These are phyloP conservation scores for Stachybotrys chartarum DNA, from an alignment of 2,329 filamentous ascomycete species.

Conservation along the genomic window DNA sequence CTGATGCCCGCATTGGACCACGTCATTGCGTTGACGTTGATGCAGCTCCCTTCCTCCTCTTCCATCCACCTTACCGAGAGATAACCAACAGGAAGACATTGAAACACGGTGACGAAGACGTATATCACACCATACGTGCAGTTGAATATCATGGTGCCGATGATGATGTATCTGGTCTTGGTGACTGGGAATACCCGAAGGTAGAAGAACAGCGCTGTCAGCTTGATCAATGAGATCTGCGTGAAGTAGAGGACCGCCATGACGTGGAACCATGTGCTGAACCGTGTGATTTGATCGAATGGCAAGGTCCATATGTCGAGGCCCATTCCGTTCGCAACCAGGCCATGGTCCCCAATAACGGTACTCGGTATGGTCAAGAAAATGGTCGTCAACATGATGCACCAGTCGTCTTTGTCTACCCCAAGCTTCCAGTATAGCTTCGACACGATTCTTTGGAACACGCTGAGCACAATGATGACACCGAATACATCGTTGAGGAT, in stretches of 20 bases:
- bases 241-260: slow-evolving; percentile 31
- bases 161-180: slow-evolving; percentile 24
- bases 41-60: slow-evolving; percentile 31
- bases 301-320: slow-evolving; percentile 24
- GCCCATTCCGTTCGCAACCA: slow-evolving; percentile 1
- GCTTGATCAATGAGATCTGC: slow-evolving; percentile 32
- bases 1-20: slow-evolving; percentile 39
- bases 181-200: slow-evolving; percentile 36
- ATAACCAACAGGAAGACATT: slow-evolving; percentile 36
- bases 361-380: not conserved
- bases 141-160: slow-evolving; percentile 26
- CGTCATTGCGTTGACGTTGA: slow-evolving; percentile 33
- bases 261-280: slow-evolving; percentile 11
- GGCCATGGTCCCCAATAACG: not conserved
- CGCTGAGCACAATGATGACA: slow-evolving; percentile 17
- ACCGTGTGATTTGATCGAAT: slow-evolving; percentile 13
- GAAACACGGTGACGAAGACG: slow-evolving; percentile 31
- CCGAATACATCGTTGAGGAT: not conserved
- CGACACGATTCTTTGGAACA: not conserved
- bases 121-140: slow-evolving; percentile 26
- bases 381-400: not conserved
- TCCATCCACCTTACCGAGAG: slow-evolving; percentile 42
- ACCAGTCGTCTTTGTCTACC: not conserved
- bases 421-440: slow-evolving; percentile 1
- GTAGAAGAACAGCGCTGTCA: slow-evolving; percentile 41